These are phyloP conservation scores for Cordia subcordata DNA, from an alignment of 257 asterid genomes.

Conservation along the genomic window DNA sequence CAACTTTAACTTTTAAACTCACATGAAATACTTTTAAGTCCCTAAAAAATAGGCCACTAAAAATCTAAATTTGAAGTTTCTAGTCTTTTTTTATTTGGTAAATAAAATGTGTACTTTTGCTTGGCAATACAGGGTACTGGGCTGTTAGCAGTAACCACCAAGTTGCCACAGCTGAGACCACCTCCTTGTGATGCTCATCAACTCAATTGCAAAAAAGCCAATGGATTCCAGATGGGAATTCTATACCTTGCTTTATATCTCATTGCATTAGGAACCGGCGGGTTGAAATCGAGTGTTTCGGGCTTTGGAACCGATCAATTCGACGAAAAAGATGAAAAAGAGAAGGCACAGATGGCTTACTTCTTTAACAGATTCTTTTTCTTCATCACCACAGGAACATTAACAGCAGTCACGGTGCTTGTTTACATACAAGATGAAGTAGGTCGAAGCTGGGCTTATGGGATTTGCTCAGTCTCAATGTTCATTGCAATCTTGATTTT, in stretches of 20 bases:
- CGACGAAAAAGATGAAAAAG: constrained; percentile 30
- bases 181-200: constrained; percentile 21
- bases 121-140: constrained; percentile 27
- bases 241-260: constrained; percentile 27
- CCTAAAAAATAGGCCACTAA: too few species aligned
- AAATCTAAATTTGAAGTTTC: too few species aligned
- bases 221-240: constrained; percentile 27
- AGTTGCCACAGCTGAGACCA: constrained; percentile 31
- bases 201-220: constrained; percentile 25
- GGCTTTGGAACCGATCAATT: constrained; percentile 45
- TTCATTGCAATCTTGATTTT: constrained; percentile 29
- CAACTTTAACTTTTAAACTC: too few species aligned
- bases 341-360: constrained; percentile 25
- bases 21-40: too few species aligned
- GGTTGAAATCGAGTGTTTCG: constrained; percentile 37
- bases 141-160: constrained; percentile 28
- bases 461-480: constrained; percentile 39
- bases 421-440: constrained; percentile 40
- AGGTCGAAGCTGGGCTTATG: constrained; percentile 36
- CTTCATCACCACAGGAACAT: constrained; percentile 33
- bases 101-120: neutral
- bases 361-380: constrained; percentile 47
- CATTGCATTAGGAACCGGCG: constrained; percentile 45
- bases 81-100: too few species aligned
- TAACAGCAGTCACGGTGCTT: constrained; percentile 39